These are phyloP conservation scores for Dothidotthia symphoricarpi DNA, from an alignment of 2,329 filamentous ascomycete genomes.

Conservation along the genomic window DNA sequence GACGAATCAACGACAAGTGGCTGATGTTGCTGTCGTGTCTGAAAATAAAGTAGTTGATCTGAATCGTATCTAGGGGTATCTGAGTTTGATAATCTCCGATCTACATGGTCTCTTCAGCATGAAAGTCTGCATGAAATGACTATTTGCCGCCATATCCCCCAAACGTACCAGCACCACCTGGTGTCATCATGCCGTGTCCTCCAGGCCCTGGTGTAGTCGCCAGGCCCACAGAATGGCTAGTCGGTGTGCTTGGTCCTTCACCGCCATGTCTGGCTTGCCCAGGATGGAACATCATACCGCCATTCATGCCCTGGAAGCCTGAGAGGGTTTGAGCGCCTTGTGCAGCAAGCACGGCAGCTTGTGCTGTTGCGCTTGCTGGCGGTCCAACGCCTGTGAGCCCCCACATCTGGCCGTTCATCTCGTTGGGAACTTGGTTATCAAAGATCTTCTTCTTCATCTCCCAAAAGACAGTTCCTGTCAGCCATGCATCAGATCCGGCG, in stretches of 20 bases:
- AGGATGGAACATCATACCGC: conserved; percentile 42
- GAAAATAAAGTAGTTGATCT: too few relatives aligned
- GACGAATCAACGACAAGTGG: too few relatives aligned
- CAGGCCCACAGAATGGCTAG: conserved; percentile 54
- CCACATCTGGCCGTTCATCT: conserved; percentile 88
- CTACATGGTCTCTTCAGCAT: too few relatives aligned
- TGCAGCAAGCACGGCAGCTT: conserved; percentile 45
- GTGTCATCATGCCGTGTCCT: conserved; percentile 70
- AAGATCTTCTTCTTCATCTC: conserved; percentile 87
- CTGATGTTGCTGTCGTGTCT: too few relatives aligned
- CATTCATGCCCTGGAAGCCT: conserved; percentile 38
- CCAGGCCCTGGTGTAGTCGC: conserved; percentile 54
- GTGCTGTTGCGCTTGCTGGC: conserved; percentile 57
- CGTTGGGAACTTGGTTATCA: conserved; percentile 73
- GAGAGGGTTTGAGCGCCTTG: conserved; percentile 38
- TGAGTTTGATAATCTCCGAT: too few relatives aligned
- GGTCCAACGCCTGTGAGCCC: conserved; percentile 67
- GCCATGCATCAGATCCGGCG: conserved; percentile 86
- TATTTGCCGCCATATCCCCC: conserved; percentile 52
- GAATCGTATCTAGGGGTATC: too few relatives aligned
- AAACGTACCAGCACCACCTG: conserved; percentile 73
- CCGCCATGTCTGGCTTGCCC: conserved; percentile 42
- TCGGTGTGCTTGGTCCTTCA: conserved; percentile 67
- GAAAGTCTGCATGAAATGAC: too few relatives aligned
- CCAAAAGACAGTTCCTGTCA: conserved; percentile 95